Base-by-base conservation (phyloP, 441 rosid species). In the Euphorbia celastroides region DNA sequence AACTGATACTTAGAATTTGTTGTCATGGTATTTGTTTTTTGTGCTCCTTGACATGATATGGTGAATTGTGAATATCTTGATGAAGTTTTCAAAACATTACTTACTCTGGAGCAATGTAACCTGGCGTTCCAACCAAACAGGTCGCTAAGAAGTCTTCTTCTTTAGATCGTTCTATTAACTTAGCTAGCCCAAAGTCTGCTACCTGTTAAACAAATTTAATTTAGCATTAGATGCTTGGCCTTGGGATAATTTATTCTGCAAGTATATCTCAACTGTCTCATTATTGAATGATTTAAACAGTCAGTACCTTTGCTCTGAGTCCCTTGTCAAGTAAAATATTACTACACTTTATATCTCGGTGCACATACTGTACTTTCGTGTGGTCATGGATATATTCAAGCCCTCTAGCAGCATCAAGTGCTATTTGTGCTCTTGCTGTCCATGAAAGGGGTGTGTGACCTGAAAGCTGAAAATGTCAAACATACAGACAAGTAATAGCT, bases 361-460 rank as follows among this genome's bases (percentile, higher is more conserved):
- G 90, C 69, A 88, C 90, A 46, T 88, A 88, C 0, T 79, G 81
- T 34, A 83, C 74, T 75, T 88, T 88, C 5, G 88, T 81, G 78
- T 88, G 88, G 54, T 88, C 94, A 13, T 88, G 90, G 38, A 88
- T 86, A 72, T 88, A 86, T 64, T 85, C 88, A 11, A 88, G 76
- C 57, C 89, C 90, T 60, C 77, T 86, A 0, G 88, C 83, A 36
- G 90, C 84, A 73, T 84, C 89, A 14, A 86, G 69, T 13, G 94
- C 94, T 16, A 88, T 88, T 66, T 81, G 87, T 12, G 86, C 66
- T 79, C 94, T 86, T 52, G 86, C 85, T 2, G 81, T 65, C 90
- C 94, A 88, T 51, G 86, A 78, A 16, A 88, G 83, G 42, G 86
- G 88, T n/a, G n/a, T n/a, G n/a, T n/a, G n/a, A n/a, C n/a, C 77